Conservation (phyloP, 73 alveolate species). For the Tetrahymena malaccensis region DNA sequence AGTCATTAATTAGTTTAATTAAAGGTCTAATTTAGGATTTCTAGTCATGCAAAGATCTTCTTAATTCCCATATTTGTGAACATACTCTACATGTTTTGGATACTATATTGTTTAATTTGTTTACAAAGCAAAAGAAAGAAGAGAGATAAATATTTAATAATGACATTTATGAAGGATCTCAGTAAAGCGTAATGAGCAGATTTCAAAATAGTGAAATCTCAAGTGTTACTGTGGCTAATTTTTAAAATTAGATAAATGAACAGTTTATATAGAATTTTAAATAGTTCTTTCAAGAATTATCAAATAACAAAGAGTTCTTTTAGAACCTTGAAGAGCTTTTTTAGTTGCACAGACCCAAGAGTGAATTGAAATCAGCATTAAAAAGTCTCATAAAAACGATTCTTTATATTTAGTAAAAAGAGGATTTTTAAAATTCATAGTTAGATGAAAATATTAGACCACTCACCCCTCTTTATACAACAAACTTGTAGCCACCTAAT, state of each 20-base stretch:
- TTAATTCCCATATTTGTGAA: background rate
- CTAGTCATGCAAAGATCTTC: background rate
- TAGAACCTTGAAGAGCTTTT: background rate
- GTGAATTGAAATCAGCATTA: background rate
- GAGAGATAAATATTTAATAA: background rate
- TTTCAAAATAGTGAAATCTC: background rate
- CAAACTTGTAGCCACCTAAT: background rate
- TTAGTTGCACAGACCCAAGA: background rate
- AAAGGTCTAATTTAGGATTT: background rate
- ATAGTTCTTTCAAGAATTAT: background rate
- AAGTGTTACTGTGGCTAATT: background rate
- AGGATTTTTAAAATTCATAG: background rate
- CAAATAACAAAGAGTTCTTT: background rate
- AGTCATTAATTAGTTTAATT: background rate
- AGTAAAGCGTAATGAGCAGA: background rate
- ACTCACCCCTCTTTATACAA: background rate
- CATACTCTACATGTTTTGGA: background rate
- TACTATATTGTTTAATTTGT: background rate
- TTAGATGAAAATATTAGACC: background rate
- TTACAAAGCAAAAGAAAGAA: background rate
- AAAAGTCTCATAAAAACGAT: background rate
- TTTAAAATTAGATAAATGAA: background rate
- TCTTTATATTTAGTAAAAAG: background rate
- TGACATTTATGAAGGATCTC: background rate
- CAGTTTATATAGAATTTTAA: background rate